phyloP scores from a whole-genome alignment of 2,329 filamentous ascomycete species.

The Mycosphaerella sp. region DNA sequence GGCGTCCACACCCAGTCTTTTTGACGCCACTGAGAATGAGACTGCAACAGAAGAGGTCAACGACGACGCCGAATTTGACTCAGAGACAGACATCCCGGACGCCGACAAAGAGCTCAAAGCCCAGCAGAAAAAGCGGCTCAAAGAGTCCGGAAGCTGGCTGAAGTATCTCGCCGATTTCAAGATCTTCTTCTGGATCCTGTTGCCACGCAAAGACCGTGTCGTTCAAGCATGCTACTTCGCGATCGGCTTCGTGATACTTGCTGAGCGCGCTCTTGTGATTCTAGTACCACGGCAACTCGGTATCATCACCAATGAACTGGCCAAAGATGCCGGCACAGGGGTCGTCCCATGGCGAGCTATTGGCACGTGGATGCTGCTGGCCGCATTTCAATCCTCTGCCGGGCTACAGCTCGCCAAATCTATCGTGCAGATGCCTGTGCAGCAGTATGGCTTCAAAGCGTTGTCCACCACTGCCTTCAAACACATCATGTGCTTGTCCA shows the following conservation, averaged over 20 bases:
- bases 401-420: conserved; percentile 47
- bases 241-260: conserved; percentile 62
- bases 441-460: conserved; percentile 52
- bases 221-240: conserved; percentile 63
- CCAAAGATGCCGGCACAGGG: conserved; percentile 41
- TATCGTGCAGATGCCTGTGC: conserved; percentile 50
- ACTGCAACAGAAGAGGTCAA: conserved; percentile 7
- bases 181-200: conserved; percentile 71
- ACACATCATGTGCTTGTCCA: conserved; percentile 62
- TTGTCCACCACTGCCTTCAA: conserved; percentile 57
- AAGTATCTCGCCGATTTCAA: conserved; percentile 68
- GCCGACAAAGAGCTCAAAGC: conserved; percentile 51
- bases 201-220: conserved; percentile 59
- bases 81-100: conserved; percentile 51
- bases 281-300: conserved; percentile 76
- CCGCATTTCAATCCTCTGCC: conserved; percentile 46
- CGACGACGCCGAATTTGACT: conserved; percentile 21
- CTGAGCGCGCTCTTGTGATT: conserved; percentile 65
- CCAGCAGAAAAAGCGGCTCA: conserved; percentile 54
- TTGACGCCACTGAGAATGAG: conserved; percentile 8
- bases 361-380: conserved; percentile 45
- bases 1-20: conserved; percentile 2
- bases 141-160: conserved; percentile 69
- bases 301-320: conserved; percentile 65
- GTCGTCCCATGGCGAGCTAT: conserved; percentile 50